Conservation (phyloP, 2,329 filamentous ascomycete species). For the Aspergillus sp. region DNA sequence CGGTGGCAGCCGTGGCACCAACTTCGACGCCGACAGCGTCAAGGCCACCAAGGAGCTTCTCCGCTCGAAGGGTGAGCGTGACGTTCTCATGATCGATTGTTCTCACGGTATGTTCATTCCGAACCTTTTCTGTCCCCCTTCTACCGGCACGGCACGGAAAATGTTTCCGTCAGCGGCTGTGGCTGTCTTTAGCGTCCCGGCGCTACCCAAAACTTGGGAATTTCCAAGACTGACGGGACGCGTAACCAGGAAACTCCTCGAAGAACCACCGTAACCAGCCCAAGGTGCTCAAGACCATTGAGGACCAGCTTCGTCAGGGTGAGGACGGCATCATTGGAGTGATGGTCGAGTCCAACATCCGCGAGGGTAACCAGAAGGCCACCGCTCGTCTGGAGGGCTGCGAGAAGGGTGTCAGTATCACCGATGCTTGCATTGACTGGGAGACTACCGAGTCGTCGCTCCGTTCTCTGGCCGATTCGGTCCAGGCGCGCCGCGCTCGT, state of each 20-base stretch:
- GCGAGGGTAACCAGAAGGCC: constrained; percentile 84
- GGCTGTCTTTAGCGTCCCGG: too few species aligned
- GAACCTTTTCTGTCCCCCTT: background rate
- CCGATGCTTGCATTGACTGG: constrained; percentile 94
- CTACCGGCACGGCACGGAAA: background rate
- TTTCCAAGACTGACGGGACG: too few species aligned
- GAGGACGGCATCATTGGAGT: constrained; percentile 88
- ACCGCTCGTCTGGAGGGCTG: constrained; percentile 72
- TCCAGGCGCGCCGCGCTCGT: constrained; percentile 50
- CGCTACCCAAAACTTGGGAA: background rate
- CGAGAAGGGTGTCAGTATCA: constrained; percentile 90
- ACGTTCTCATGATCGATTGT: constrained; percentile 97
- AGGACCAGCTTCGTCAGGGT: constrained; percentile 80
- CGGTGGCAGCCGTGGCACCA: constrained; percentile 85
- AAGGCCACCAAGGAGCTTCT: constrained; percentile 74
- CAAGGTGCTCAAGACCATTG: constrained; percentile 77
- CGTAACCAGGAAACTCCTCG: constrained; percentile 69
- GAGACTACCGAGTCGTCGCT: constrained; percentile 77
- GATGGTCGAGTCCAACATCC: constrained; percentile 98
- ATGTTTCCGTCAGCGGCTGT: background rate
- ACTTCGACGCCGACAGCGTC: constrained; percentile 85
- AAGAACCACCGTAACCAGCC: constrained; percentile 98
- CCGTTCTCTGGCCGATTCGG: constrained; percentile 76
- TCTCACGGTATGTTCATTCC: constrained; percentile 62
- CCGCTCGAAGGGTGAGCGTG: constrained; percentile 75